phyloP scores from a whole-genome alignment of 2,329 filamentous ascomycete species.

The Chrysosporium queenslandicum region DNA sequence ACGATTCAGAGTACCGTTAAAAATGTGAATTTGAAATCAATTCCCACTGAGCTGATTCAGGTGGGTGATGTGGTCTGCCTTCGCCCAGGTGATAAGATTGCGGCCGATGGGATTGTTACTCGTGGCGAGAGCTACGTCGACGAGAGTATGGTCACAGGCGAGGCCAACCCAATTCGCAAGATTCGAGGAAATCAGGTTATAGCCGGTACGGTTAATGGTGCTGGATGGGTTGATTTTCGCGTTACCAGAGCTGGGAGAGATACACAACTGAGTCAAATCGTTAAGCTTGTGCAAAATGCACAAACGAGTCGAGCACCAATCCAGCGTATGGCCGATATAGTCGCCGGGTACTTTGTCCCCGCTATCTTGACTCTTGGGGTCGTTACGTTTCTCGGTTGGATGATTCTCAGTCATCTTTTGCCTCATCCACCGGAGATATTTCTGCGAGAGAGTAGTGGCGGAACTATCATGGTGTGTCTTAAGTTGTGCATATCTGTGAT shows the following conservation, averaged over 20 bases:
- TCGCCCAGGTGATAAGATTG: slow-evolving; percentile 90
- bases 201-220: slow-evolving; percentile 90
- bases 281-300: slow-evolving; percentile 94
- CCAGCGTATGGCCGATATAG: slow-evolving; percentile 77
- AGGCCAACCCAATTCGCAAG: slow-evolving; percentile 91
- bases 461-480: slow-evolving; percentile 89
- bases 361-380: slow-evolving; percentile 75
- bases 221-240: slow-evolving; percentile 81
- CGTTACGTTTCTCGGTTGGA: slow-evolving; percentile 81
- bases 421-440: slow-evolving; percentile 82
- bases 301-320: slow-evolving; percentile 92
- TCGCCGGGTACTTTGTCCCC: slow-evolving; percentile 91
- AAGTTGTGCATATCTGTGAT: slow-evolving; percentile 98
- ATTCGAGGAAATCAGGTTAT: slow-evolving; percentile 69
- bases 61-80: slow-evolving; percentile 89
- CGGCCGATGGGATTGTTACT: slow-evolving; percentile 78
- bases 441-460: slow-evolving; percentile 65
- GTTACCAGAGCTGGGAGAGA: slow-evolving; percentile 89
- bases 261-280: slow-evolving; percentile 94
- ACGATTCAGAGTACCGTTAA: slow-evolving; percentile 15
- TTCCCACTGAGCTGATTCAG: slow-evolving; percentile 88
- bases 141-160: slow-evolving; percentile 97
- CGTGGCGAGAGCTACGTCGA: slow-evolving; percentile 88
- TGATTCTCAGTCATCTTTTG: slow-evolving; percentile 83
- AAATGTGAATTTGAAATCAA: slow-evolving; percentile 66